Evolutionary conservation across 2,329 filamentous ascomycete species (phyloP).

Genomic region (Ophiostoma populinum): DNA sequence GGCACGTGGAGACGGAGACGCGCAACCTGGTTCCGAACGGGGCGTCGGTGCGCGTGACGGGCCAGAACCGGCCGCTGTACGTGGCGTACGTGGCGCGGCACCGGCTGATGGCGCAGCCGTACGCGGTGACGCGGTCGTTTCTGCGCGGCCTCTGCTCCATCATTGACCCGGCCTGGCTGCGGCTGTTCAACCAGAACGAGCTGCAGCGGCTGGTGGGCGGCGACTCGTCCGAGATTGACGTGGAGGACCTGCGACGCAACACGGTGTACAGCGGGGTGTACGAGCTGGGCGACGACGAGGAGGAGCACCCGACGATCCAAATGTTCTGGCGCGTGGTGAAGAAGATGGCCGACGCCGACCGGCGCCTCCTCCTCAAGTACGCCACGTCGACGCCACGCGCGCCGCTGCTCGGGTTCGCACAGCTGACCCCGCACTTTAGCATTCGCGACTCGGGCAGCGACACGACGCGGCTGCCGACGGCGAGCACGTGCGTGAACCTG

Average conservation of each 20-base stretch:
- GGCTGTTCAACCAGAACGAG: constrained; percentile 96
- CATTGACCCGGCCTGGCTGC: constrained; percentile 82
- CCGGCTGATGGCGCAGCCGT: constrained; percentile 64
- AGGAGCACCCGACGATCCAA: constrained; percentile 70
- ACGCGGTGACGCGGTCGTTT: constrained; percentile 72
- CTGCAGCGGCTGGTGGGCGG: constrained; percentile 86
- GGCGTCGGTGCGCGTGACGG: constrained; percentile 63
- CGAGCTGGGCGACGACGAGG: constrained; percentile 67
- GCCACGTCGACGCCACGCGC: constrained; percentile 87
- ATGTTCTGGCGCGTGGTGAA: constrained; percentile 88
- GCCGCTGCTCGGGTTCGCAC: constrained; percentile 73
- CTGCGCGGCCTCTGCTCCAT: constrained; percentile 72
- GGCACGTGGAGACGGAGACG: constrained; percentile 44
- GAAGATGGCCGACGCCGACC: constrained; percentile 55
- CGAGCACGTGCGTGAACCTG: constrained; percentile 90
- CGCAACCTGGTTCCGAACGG: constrained; percentile 63
- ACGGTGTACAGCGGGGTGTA: constrained; percentile 83
- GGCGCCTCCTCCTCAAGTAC: constrained; percentile 80
- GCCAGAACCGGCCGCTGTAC: constrained; percentile 85
- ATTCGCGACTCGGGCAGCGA: constrained; percentile 72
- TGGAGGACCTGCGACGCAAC: constrained; percentile 69
- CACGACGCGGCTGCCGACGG: constrained; percentile 67
- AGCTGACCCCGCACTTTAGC: constrained; percentile 71
- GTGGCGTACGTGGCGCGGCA: constrained; percentile 83
- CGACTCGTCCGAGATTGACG: constrained; percentile 68